A percentile compares a stretch with the other conserved stretches of the same genome.
These are phyloP conservation scores for Penicillium lividum DNA, from an alignment of 495 filamentous ascomycete genomes.

Conservation along the genomic window DNA sequence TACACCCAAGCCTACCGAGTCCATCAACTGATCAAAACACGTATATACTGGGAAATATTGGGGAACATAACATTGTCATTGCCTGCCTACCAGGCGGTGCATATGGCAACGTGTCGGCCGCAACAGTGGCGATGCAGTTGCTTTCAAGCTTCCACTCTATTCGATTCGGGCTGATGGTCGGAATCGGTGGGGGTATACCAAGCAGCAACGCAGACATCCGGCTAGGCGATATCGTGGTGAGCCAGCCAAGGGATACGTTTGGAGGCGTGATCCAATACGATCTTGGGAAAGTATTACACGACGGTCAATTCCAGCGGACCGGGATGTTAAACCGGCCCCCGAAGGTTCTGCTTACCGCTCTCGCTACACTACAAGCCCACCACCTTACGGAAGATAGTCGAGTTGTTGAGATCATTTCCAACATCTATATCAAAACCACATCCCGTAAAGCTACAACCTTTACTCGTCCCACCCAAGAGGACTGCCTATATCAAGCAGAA, in stretches of 20 bases:
- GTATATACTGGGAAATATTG: slow-evolving; percentile 34
- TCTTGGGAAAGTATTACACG: slow-evolving; percentile 13
- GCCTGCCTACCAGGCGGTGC: slow-evolving; percentile 33
- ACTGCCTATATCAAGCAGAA: too few relatives aligned
- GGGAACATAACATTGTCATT: slow-evolving; percentile 38
- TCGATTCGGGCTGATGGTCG: slow-evolving; percentile 40
- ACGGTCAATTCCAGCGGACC: slow-evolving; percentile 23
- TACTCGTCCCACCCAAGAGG: too few relatives aligned
- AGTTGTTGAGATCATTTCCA: background rate
- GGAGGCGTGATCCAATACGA: slow-evolving; percentile 27
- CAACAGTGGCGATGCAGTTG: slow-evolving; percentile 31
- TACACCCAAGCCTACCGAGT: slow-evolving; percentile 3
- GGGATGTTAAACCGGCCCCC: slow-evolving; percentile 16
- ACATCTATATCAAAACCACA: too few relatives aligned
- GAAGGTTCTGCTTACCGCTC: background rate
- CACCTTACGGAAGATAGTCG: background rate
- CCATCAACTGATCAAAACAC: slow-evolving; percentile 24
- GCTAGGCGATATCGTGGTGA: slow-evolving; percentile 29
- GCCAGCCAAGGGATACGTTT: slow-evolving; percentile 8
- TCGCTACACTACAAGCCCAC: background rate
- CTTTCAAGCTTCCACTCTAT: slow-evolving; percentile 35
- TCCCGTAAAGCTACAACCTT: too few relatives aligned
- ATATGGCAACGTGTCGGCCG: slow-evolving; percentile 32
- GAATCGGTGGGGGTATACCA: slow-evolving; percentile 45
- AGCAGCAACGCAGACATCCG: slow-evolving; percentile 6